A percentile compares a stretch with the other conserved stretches of the same genome.
These are phyloP conservation scores for Venturia effusa DNA, from an alignment of 2,329 filamentous ascomycete species.

Conservation along the genomic window DNA sequence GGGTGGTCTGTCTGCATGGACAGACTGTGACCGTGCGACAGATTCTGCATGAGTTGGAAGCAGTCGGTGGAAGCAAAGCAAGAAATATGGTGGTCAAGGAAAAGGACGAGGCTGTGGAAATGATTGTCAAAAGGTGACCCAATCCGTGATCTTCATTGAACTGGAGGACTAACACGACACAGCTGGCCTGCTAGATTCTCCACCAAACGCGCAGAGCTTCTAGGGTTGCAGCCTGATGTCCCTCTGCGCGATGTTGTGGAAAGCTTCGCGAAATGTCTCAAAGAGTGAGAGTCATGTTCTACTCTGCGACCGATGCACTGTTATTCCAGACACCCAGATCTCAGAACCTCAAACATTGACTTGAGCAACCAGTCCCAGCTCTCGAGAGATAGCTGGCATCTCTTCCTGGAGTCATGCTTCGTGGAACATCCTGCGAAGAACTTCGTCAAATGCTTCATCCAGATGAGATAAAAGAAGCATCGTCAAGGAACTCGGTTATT, in stretches of 20 bases:
- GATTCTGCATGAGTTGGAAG: slow-evolving; percentile 45
- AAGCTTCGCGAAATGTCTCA: background rate
- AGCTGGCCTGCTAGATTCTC: background rate
- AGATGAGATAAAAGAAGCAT: too few species aligned
- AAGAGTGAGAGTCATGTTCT: background rate
- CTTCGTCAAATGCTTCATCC: too few species aligned
- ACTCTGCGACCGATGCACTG: too few species aligned
- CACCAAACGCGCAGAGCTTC: background rate
- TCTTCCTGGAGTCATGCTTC: too few species aligned
- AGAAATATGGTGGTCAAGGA: slow-evolving; percentile 41
- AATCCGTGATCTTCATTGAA: slow-evolving; percentile 44
- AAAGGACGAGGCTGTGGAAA: slow-evolving; percentile 38
- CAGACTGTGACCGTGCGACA: slow-evolving; percentile 43
- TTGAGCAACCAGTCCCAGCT: too few species aligned
- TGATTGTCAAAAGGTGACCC: slow-evolving; percentile 47
- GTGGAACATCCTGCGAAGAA: too few species aligned
- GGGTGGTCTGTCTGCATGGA: slow-evolving; percentile 44
- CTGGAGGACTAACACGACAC: slow-evolving; percentile 26
- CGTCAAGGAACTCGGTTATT: too few species aligned
- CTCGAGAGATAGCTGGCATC: too few species aligned
- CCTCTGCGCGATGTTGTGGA: background rate
- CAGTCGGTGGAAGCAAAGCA: slow-evolving; percentile 43
- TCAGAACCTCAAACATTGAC: too few species aligned
- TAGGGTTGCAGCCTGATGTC: background rate
- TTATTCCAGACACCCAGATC: too few species aligned